phyloP scores from a whole-genome alignment of 257 asterid genomes.

The Capsicum pubescens region DNA sequence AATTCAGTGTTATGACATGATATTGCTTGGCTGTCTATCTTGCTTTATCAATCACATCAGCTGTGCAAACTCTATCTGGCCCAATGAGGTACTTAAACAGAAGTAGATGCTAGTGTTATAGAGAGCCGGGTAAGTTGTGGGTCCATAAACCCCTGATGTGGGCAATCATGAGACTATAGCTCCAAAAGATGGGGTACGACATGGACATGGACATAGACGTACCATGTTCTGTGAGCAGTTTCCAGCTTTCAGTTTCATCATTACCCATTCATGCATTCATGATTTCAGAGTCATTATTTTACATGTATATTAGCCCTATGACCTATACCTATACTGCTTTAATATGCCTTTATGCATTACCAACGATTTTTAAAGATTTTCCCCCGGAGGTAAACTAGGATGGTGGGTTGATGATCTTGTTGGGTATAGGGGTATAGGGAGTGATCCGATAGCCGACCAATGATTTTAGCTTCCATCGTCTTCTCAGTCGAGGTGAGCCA shows the following conservation, averaged over 20 bases:
- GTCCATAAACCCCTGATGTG: background rate
- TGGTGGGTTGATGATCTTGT: background rate
- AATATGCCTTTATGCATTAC: background rate
- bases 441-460: background rate
- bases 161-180: background rate
- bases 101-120: background rate
- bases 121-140: background rate
- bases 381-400: background rate
- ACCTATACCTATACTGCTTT: no score
- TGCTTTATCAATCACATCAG: background rate
- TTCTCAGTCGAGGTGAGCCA: background rate
- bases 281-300: no score
- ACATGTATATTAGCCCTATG: no score
- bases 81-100: background rate
- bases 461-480: background rate
- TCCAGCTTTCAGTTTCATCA: background rate
- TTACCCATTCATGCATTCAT: no score
- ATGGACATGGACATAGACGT: background rate
- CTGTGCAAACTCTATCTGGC: background rate
- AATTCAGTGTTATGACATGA: background rate
- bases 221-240: background rate
- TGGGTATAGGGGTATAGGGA: background rate
- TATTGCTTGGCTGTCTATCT: no score
- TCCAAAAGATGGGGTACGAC: background rate
- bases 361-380: no score